Evolutionary conservation across 768 basidiomycete genomes (phyloP), one percentile per base, ranked within the genome.

Genomic region (Tylopilus cervinicoccineus): DNA sequence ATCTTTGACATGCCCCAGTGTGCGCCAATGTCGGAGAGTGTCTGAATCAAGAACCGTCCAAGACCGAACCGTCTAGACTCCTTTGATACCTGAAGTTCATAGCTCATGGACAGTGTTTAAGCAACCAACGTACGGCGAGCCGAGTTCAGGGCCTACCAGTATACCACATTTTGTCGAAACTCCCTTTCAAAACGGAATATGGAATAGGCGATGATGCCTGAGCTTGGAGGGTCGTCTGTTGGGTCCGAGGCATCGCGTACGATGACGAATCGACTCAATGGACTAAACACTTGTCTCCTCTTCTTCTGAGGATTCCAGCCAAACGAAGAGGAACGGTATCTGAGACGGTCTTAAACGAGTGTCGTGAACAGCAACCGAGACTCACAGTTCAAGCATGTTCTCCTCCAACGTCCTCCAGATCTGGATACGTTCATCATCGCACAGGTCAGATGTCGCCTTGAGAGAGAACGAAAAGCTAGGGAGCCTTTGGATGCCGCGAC

Each of bases 131-230:
- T n/a, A n/a, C 20, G 1, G 16, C 45, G 23, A 50, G 27, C 33
- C 24, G 34, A 31, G 32, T 34, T 26, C 14, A 16, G n/a, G 19
- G 56, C 64, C 23, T 56, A 88, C 89, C 88, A 91, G 61, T 92
- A 93, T 4, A 88, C 42, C 4, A 87, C 65, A 47, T 80, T 67
- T 50, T 79, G 73, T 5, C 69, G 70, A 9, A 79, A 73, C 53
- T 92, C 90, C 24, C 69, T 60, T 47, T 90, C 88, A 50, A 92
- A 92, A 2, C 88, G 79, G 61, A 91, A 90, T 68, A 80, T 79
- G 14, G 73, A 54, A 57, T 70, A 78, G 9, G 71, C 77, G 16
- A 67, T 43, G 3, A 70, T 16, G 5, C 45, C 70, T 52, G 22
- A 75, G 41, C 28, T 36, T 33, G 38, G 16, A 32, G 12, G 48